Conservation (phyloP, 2,329 filamentous ascomycete genomes). For the Ophiostoma himal-ulmi region DNA sequence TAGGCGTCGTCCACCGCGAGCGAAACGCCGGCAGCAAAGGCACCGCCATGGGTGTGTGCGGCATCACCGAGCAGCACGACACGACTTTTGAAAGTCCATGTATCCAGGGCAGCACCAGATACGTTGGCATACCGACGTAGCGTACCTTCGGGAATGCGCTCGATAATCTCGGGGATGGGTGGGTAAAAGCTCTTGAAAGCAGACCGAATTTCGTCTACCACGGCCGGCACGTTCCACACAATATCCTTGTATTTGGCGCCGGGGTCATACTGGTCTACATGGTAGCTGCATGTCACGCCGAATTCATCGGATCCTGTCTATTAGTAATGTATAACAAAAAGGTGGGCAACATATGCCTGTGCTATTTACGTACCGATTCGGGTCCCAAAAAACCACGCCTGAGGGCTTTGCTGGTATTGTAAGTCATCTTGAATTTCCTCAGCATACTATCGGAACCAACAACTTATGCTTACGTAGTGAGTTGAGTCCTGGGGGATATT, state of each 20-base stretch:
- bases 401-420: background rate
- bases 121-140: background rate
- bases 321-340: background rate
- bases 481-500: background rate
- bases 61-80: background rate
- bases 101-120: background rate
- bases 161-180: background rate
- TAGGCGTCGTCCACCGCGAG: slow-evolving; percentile 19
- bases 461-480: background rate
- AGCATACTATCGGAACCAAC: background rate
- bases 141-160: background rate
- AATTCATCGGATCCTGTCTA: background rate
- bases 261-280: background rate
- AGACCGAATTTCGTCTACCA: background rate
- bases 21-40: slow-evolving; percentile 15
- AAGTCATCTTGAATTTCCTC: background rate
- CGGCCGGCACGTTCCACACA: background rate
- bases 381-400: background rate
- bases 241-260: background rate
- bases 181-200: background rate
- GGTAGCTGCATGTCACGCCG: background rate
- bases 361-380: background rate
- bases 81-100: background rate
- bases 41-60: background rate
- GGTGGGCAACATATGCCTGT: background rate